Conservation (phyloP, 2,329 filamentous ascomycete species). For the Sphaerulina vaccinii region DNA sequence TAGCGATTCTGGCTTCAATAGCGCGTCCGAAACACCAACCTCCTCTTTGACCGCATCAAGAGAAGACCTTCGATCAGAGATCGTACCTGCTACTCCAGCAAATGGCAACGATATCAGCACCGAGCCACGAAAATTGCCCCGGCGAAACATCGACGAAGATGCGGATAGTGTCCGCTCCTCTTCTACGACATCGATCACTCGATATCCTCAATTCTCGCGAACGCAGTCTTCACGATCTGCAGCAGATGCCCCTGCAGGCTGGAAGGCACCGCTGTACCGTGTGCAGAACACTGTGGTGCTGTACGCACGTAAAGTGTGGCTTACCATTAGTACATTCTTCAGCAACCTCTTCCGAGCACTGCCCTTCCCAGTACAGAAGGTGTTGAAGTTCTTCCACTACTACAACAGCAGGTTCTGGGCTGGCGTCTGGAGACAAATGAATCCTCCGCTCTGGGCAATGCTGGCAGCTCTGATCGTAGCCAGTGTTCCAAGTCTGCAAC, state of each 20-base stretch:
- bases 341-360: conserved; percentile 49
- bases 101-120: conserved; percentile 49
- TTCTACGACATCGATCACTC: conserved; percentile 56
- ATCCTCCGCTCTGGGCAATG: conserved; percentile 98
- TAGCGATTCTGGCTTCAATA: conserved; percentile 48
- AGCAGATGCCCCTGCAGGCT: conserved; percentile 15
- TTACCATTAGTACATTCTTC: conserved; percentile 36
- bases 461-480: conserved; percentile 85
- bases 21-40: conserved; percentile 47
- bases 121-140: conserved; percentile 42
- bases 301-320: conserved; percentile 29
- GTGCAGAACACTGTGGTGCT: conserved; percentile 21
- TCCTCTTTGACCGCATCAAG: conserved; percentile 23
- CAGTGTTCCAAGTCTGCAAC: conserved; percentile 78
- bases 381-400: conserved; percentile 45
- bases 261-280: conserved; percentile 31
- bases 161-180: conserved; percentile 32
- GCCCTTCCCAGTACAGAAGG: conserved; percentile 54
- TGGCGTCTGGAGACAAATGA: conserved; percentile 93
- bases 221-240: conserved; percentile 17
- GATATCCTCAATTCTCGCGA: conserved; percentile 38
- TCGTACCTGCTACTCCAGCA: conserved; percentile 44
- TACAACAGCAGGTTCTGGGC: conserved; percentile 54
- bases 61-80: conserved; percentile 20
- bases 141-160: conserved; percentile 18